Evolutionary conservation across 2,329 filamentous ascomycete genomes (phyloP).

Genomic region (Ophiostoma montium): DNA sequence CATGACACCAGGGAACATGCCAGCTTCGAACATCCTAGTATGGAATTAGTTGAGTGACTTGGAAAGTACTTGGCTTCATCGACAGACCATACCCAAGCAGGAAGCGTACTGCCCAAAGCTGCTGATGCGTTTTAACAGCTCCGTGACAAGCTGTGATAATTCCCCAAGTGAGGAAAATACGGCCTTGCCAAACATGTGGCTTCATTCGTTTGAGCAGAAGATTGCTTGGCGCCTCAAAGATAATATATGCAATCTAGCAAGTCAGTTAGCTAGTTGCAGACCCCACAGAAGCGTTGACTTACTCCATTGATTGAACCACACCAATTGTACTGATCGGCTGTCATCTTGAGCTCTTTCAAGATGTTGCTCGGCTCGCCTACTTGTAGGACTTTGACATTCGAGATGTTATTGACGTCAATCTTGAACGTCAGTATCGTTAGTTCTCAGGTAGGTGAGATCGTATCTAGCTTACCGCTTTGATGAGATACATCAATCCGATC

Average conservation of each 20-base stretch:
- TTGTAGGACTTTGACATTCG: constrained; percentile 23
- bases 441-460: too few relatives aligned
- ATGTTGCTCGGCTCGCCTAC: constrained; percentile 24
- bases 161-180: constrained; percentile 8
- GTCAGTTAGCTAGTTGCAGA: neutral
- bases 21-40: constrained; percentile 22
- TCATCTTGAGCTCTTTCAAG: constrained; percentile 25
- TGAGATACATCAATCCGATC: constrained; percentile 27
- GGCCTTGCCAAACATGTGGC: constrained; percentile 4
- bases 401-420: constrained; percentile 1
- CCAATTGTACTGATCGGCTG: constrained; percentile 26
- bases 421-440: constrained; percentile 20
- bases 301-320: constrained; percentile 26
- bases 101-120: constrained; percentile 4
- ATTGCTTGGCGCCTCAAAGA: constrained; percentile 40
- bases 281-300: constrained; percentile 8
- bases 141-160: constrained; percentile 5
- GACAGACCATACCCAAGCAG: constrained; percentile 1
- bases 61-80: neutral
- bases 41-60: neutral
- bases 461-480: constrained; percentile 26
- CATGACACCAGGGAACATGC: constrained; percentile 27
- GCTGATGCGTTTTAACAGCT: constrained; percentile 1
- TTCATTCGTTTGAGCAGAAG: constrained; percentile 29
- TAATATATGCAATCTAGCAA: constrained; percentile 7